Conservation (phyloP, 345 rosid species). For the Eutrema heterophyllum region DNA sequence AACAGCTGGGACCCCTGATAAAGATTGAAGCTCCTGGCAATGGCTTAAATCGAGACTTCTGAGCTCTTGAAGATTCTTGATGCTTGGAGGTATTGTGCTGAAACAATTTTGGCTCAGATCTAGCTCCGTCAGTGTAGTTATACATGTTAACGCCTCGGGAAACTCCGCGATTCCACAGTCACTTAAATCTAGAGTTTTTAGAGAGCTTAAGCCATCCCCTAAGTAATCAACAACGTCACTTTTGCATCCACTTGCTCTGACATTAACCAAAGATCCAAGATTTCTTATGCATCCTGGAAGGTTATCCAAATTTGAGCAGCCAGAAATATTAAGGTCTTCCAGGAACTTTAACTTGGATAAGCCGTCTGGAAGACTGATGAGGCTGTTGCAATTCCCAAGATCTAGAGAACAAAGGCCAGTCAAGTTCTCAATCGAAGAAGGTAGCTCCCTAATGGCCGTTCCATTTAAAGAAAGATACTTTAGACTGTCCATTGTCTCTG, state of each 20-base stretch:
- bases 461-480: background rate
- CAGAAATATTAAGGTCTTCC: background rate
- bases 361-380: background rate
- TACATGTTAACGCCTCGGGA: background rate
- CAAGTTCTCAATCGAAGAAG: background rate
- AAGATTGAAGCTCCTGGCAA: constrained; percentile 4
- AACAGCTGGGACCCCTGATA: constrained; percentile 12
- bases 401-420: background rate
- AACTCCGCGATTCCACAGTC: background rate
- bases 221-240: background rate
- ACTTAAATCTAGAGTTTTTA: background rate
- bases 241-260: constrained; percentile 6
- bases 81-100: background rate
- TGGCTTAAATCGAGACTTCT: constrained; percentile 3
- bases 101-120: constrained; percentile 2
- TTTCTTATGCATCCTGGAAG: background rate
- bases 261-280: background rate
- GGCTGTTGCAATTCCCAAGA: background rate
- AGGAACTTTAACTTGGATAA: background rate
- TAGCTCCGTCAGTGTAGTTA: background rate
- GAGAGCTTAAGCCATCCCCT: background rate
- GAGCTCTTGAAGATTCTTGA: constrained; percentile 5
- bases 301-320: constrained; percentile 8
- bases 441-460: constrained; percentile 2
- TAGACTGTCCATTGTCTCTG: constrained; percentile 1